These are phyloP conservation scores for Naganishia friedmannii DNA, from an alignment of 768 basidiomycete genomes.

Conservation along the genomic window DNA sequence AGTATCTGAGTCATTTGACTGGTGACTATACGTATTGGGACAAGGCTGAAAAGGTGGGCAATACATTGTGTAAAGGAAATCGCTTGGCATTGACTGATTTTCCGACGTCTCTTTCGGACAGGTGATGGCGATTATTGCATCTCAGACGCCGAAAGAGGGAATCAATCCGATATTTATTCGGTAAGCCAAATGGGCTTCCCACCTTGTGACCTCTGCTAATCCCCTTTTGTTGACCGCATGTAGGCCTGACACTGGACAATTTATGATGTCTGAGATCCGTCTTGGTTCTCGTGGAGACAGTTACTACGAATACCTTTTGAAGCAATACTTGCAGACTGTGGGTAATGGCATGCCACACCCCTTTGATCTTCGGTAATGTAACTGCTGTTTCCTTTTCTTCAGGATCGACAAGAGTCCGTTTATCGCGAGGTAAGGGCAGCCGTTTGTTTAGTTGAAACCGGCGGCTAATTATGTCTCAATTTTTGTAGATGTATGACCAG, in stretches of 20 bases:
- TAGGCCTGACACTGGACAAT: constrained; percentile 58
- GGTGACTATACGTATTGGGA: constrained; percentile 77
- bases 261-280: constrained; percentile 69
- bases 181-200: constrained; percentile 54
- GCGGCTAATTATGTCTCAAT: neutral
- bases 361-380: neutral
- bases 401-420: constrained; percentile 67
- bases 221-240: neutral
- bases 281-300: constrained; percentile 90
- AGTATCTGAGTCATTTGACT: constrained; percentile 76
- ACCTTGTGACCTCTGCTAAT: neutral
- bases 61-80: neutral
- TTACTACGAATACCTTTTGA: constrained; percentile 82
- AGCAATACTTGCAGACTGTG: constrained; percentile 80
- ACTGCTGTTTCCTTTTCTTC: neutral
- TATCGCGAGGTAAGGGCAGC: constrained; percentile 66
- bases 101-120: neutral
- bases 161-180: constrained; percentile 80
- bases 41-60: constrained; percentile 66
- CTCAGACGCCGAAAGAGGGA: constrained; percentile 64
- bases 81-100: constrained; percentile 54
- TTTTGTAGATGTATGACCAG: constrained; percentile 75
- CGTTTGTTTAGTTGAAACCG: neutral
- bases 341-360: constrained; percentile 32
- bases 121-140: constrained; percentile 60